Evolutionary conservation across 371 early-diverging fungal species (phyloP).

Genomic region (Apophysomyces elegans): DNA sequence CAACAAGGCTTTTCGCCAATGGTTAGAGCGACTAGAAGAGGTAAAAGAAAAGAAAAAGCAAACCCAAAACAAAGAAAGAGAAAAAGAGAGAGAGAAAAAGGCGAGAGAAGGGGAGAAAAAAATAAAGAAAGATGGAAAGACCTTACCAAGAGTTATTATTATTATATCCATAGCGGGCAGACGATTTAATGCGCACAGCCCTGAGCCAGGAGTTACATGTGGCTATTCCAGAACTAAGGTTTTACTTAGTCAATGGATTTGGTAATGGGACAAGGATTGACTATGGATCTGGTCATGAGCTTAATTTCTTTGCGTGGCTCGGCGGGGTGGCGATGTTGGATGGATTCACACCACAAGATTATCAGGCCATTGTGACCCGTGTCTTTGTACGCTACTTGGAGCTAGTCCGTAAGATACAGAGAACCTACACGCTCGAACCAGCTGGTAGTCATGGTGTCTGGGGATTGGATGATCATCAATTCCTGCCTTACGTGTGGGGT

Average conservation of each 20-base stretch:
- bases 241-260: slow-evolving; percentile 87
- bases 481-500: slow-evolving; percentile 97
- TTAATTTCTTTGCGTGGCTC: slow-evolving; percentile 93
- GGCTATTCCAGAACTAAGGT: slow-evolving; percentile 70
- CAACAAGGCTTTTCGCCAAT: slow-evolving; percentile 78
- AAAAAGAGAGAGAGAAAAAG: not conserved
- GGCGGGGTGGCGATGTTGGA: slow-evolving; percentile 75
- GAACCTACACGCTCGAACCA: slow-evolving; percentile 94
- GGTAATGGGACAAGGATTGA: slow-evolving; percentile 96
- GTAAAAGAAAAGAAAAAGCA: slow-evolving; percentile 24
- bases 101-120: no score
- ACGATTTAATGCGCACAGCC: slow-evolving; percentile 32
- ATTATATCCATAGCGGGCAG: slow-evolving; percentile 13
- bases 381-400: slow-evolving; percentile 87
- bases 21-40: slow-evolving; percentile 60
- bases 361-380: slow-evolving; percentile 71
- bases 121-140: no score
- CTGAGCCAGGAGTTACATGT: slow-evolving; percentile 46
- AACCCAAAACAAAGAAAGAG: not conserved
- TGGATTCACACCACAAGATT: slow-evolving; percentile 62
- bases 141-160: no score
- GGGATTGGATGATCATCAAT: slow-evolving; percentile 99
- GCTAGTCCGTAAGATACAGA: slow-evolving; percentile 83
- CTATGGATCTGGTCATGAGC: slow-evolving; percentile 99
- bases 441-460: slow-evolving; percentile 99